phyloP scores from a whole-genome alignment of 2,329 filamentous ascomycete genomes.

The Sporothrix brasiliensis region DNA sequence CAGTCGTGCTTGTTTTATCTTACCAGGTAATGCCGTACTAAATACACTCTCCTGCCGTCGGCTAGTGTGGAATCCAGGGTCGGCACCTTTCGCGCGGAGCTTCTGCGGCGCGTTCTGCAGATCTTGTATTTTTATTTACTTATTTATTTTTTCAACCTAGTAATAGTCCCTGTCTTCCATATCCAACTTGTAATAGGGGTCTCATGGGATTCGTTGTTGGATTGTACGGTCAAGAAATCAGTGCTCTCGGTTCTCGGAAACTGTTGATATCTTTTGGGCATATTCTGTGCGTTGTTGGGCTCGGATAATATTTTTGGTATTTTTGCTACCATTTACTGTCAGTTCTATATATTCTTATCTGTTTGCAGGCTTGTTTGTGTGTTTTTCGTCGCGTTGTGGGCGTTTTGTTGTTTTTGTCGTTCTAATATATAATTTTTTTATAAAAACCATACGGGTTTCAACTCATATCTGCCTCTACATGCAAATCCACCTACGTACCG shows the following conservation, averaged over 20 bases:
- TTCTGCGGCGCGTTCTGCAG: background rate
- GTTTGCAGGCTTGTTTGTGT: background rate
- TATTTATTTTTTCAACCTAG: no score
- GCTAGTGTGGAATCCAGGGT: background rate
- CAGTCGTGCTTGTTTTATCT: no score
- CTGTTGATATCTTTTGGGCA: background rate
- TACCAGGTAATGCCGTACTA: no score
- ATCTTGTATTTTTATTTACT: background rate
- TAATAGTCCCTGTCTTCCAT: background rate
- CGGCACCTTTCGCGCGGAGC: no score
- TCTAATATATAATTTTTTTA: background rate
- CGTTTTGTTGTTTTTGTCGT: background rate
- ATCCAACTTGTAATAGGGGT: background rate
- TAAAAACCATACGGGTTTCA: background rate
- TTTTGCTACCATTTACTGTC: background rate
- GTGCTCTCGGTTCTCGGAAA: no score
- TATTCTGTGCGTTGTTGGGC: background rate
- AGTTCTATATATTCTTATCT: no score
- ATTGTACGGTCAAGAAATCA: background rate
- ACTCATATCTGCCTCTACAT: background rate
- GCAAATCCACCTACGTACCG: background rate
- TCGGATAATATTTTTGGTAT: background rate
- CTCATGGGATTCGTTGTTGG: background rate
- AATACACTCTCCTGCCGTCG: background rate
- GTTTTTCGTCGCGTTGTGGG: background rate